Base-by-base conservation (phyloP, 208 protist genomes). In the Angomonas deanei region DNA sequence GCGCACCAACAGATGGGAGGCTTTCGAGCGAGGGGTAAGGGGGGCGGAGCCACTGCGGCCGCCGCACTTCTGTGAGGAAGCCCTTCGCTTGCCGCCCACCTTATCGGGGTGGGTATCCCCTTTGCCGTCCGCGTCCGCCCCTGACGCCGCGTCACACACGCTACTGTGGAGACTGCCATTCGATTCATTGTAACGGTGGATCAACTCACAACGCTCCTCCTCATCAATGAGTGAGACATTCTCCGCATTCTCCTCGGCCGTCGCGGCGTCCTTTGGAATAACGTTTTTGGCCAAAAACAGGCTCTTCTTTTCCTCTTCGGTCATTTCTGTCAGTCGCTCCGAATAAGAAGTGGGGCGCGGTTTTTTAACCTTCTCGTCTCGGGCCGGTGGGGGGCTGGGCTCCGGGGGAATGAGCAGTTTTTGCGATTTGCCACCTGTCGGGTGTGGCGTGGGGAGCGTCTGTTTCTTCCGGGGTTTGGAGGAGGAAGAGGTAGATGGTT, bases 11-110 rank as follows among this genome's bases (percentile, higher is more conserved):
- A 52, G 23, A 19, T 61, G 57, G n/a, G 57, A 8, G 17, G 57
- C 39, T 2, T n/a, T 2, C 32, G 57, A 33, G 36, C 57, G 36
- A 8, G 57, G 57, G 36, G 57, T 61, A 17, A 61, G 57, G 17
- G 57, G 3, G 15, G 57, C 10, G 21, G 50, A 8, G 23, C 50
- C 27, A 19, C 50, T 11, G 26, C 36, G 36, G 36, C 11, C 11
- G 11, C 26, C 26, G 13, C 23, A 13, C 54, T 11, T 23, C 54
- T 19, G 4, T 4, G 30, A 33, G 23, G 28, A 39, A 15, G 21
- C 23, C 23, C 42, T 4, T 13, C 42, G 3, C 19, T 50, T 50
- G 5, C 15, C 8, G 19, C 17, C 17, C 42, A 26, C 42, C 42
- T 13, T 50, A n/a, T n/a, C n/a, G 8, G 42, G 19, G 5, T 39